Evolutionary conservation across 2,329 filamentous ascomycete genomes (phyloP).

Genomic region (Sphaerulina populicola): DNA sequence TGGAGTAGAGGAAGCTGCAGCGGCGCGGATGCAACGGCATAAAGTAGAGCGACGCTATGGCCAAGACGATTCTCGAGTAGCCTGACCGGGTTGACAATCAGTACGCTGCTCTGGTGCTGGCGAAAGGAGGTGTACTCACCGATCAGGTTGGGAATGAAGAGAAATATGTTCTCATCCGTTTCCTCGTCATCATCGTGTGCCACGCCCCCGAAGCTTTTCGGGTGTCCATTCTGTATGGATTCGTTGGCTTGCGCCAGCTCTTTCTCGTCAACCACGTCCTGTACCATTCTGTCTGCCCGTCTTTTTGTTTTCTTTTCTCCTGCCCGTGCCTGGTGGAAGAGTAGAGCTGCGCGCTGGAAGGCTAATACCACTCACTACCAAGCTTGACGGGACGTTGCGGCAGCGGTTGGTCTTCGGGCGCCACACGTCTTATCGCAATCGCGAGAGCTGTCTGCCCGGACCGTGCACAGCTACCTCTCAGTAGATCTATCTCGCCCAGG

Average conservation of each 20-base stretch:
- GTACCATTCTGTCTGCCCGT: conserved; percentile 15
- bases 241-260: conserved; percentile 17
- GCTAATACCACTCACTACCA: neutral
- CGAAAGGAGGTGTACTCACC: conserved; percentile 31
- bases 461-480: neutral
- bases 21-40: conserved; percentile 98
- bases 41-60: conserved; percentile 90
- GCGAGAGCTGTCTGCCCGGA: neutral
- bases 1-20: conserved; percentile 80
- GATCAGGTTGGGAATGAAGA: conserved; percentile 47
- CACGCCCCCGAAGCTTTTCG: conserved; percentile 11
- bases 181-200: conserved; percentile 15
- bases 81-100: conserved; percentile 30
- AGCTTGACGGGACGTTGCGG: neutral
- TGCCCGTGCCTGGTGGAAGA: neutral
- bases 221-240: conserved; percentile 19
- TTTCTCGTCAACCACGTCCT: conserved; percentile 20
- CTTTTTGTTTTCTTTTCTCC: too few relatives aligned
- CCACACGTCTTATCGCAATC: neutral
- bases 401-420: neutral
- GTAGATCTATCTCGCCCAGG: neutral
- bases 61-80: conserved; percentile 48
- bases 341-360: neutral
- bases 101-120: neutral
- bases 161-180: conserved; percentile 47